Base-by-base conservation (phyloP, 192 early-diverging fungal species). In the Rhizoclosmatium sp. region DNA sequence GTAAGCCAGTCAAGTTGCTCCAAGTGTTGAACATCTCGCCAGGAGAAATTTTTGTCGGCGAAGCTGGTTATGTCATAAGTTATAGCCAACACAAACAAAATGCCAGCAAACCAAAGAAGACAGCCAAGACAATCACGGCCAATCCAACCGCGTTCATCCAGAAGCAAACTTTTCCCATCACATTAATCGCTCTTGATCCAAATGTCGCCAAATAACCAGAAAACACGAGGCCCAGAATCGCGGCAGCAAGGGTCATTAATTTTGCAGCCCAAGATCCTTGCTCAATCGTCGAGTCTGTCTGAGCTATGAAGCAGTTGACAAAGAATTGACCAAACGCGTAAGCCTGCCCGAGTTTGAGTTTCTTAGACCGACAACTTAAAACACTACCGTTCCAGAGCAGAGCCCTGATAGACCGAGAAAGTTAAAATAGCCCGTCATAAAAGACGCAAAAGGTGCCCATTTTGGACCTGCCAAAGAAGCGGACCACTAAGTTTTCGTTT, bases 271-370 rank as follows among this genome's bases (percentile, higher is more conserved):
- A 65, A 7, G 41, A 16, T 45, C 31, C 46, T 19, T 65, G 4
- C 10, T 66, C 75, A 10, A 76, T 49, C 19, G 47, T 5, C 3
- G 75, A 62, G 1, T 76, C 46, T 41, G 19, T 42, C 46, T 69
- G 67, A 4, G 67, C 67, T 5, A 47, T 41, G 56, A 79, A 72
- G 49, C 67, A 71, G 48, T 79, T 79, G 23, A 71, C 70, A 48
- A 79, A 79, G 49, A 79, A 79, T 51, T 79, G 78, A 47, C 78
- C 78, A 61, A 79, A 79, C 47, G 78, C 78, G 62, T 70, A 79
- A 7, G 78, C 78, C 75, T 76, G 46, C 31, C 31, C 31, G 31
- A 31, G 31, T 31, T 31, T 31, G 31, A 31, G 31, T 42, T 61
- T 59, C n/a, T 42, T 16, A 31, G 31, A 31, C 31, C 31, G 31